Evolutionary conservation across 768 basidiomycete species (phyloP).

Genomic region (Suillus luteus): DNA sequence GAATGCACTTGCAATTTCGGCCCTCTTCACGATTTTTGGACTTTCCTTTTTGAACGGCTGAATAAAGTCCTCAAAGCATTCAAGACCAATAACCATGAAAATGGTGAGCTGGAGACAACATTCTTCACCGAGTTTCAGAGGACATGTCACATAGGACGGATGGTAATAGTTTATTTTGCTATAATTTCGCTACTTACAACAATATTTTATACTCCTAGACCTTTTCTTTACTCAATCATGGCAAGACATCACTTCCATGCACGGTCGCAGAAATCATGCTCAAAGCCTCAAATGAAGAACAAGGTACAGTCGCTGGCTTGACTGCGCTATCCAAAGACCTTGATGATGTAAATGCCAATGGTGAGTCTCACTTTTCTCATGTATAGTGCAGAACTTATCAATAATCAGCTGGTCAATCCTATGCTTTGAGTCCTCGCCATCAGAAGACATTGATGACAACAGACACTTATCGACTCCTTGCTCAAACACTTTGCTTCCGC

Average conservation of each 20-base stretch:
- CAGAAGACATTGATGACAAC: neutral
- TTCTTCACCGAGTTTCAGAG: constrained; percentile 33
- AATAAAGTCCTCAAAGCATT: too few relatives aligned
- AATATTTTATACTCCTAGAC: neutral
- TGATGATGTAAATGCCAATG: constrained; percentile 23
- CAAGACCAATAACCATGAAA: too few relatives aligned
- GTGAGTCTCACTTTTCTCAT: constrained; percentile 14
- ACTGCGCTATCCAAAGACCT: constrained; percentile 24
- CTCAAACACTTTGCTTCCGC: neutral
- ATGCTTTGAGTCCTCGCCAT: constrained; percentile 11
- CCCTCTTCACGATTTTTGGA: too few relatives aligned
- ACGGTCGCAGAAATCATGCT: constrained; percentile 11
- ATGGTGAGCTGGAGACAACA: too few relatives aligned
- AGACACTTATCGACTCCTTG: neutral
- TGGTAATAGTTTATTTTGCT: neutral
- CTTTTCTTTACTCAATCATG: neutral
- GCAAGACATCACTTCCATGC: neutral
- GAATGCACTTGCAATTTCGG: too few relatives aligned
- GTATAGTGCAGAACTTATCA: neutral
- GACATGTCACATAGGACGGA: constrained; percentile 1
- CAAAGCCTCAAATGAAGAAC: constrained; percentile 26
- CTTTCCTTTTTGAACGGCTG: too few relatives aligned
- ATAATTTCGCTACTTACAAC: too few relatives aligned
- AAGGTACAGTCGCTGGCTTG: constrained; percentile 23
- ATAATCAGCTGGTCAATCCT: constrained; percentile 5